These are phyloP conservation scores for Carallia pectinifolia DNA, from an alignment of 345 rosid genomes.

Conservation along the genomic window DNA sequence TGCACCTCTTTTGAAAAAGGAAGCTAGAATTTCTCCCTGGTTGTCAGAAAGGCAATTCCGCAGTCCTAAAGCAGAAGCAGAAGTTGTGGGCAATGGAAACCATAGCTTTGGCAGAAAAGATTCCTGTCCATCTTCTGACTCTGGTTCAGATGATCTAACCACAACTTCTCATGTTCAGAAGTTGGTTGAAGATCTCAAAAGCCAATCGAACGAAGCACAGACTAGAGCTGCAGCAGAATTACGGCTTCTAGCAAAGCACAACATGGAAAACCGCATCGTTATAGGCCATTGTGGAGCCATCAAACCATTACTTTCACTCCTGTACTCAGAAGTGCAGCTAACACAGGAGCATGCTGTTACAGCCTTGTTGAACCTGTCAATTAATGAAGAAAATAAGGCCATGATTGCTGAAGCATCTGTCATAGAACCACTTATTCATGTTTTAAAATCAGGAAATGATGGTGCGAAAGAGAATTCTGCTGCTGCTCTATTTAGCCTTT, in stretches of 20 bases:
- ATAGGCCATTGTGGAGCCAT: slow-evolving; percentile 71
- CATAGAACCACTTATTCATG: slow-evolving; percentile 77
- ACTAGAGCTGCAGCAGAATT: slow-evolving; percentile 77
- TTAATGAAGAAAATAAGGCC: slow-evolving; percentile 70
- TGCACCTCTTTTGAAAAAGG: slow-evolving; percentile 33
- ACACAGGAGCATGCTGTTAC: slow-evolving; percentile 93
- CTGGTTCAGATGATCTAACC: slow-evolving; percentile 43
- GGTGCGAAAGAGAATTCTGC: slow-evolving; percentile 93
- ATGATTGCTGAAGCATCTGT: slow-evolving; percentile 72
- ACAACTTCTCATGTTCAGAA: slow-evolving; percentile 46
- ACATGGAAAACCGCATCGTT: slow-evolving; percentile 61
- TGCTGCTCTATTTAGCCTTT: slow-evolving; percentile 76
- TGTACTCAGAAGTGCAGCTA: slow-evolving; percentile 57
- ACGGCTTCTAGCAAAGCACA: slow-evolving; percentile 72
- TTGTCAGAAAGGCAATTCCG: slow-evolving; percentile 31
- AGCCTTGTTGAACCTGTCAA: slow-evolving; percentile 82
- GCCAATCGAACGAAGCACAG: slow-evolving; percentile 49
- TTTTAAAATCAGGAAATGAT: slow-evolving; percentile 65
- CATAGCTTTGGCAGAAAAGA: slow-evolving; percentile 20
- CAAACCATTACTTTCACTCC: slow-evolving; percentile 58
- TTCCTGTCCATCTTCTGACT: slow-evolving; percentile 34
- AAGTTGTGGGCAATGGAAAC: slow-evolving; percentile 33
- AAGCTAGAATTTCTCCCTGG: slow-evolving; percentile 43
- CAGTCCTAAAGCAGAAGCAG: slow-evolving; percentile 32
- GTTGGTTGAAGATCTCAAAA: slow-evolving; percentile 63